A percentile compares a stretch with the other conserved stretches of the same genome.
Evolutionary conservation across 805 yeast genomes (phyloP).

Genomic region (Candida krabiensis): DNA sequence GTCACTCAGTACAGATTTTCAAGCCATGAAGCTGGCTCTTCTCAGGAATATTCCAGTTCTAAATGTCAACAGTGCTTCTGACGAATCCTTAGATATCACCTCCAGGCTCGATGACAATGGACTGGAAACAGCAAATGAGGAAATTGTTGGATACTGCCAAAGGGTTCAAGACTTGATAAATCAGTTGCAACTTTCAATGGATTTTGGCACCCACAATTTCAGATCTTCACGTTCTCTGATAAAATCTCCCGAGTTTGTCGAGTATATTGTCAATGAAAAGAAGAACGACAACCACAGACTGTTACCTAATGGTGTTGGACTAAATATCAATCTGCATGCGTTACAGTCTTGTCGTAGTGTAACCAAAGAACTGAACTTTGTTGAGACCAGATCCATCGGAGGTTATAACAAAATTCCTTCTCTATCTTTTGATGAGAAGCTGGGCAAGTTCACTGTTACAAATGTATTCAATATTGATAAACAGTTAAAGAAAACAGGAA

Average conservation of each 20-base stretch:
- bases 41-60: constrained; percentile 26
- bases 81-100: constrained; percentile 1
- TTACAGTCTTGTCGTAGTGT: constrained; percentile 39
- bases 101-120: constrained; percentile 13
- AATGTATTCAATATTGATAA: constrained; percentile 19
- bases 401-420: constrained; percentile 24
- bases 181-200: constrained; percentile 4
- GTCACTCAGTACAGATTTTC: constrained; percentile 13
- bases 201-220: constrained; percentile 21
- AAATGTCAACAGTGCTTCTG: constrained; percentile 16
- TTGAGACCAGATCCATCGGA: constrained; percentile 48
- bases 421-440: constrained; percentile 8
- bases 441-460: constrained; percentile 10
- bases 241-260: constrained; percentile 4
- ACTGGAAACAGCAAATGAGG: constrained; percentile 10
- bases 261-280: constrained; percentile 12
- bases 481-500: constrained; percentile 9
- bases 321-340: constrained; percentile 44
- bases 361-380: constrained; percentile 27
- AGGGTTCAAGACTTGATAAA: constrained; percentile 14
- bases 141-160: constrained; percentile 11
- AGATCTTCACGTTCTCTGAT: constrained; percentile 17
- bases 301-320: constrained; percentile 47
- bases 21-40: constrained; percentile 21
- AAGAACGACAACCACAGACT: constrained; percentile 25